Conservation (phyloP, 1,139 yeast species). For the Geotrichum fermentans region DNA sequence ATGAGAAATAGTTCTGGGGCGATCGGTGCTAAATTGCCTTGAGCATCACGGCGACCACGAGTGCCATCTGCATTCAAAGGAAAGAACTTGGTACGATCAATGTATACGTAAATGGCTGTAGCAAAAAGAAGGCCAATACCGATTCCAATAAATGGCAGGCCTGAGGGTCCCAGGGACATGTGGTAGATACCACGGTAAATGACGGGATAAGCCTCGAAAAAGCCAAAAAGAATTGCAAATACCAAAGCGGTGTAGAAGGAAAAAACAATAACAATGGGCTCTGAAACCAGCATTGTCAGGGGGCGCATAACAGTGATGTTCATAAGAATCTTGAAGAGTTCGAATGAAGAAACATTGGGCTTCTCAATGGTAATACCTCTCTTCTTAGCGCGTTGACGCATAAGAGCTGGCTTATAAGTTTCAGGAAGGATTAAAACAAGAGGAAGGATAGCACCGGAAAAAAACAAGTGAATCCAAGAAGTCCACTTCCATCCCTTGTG, state of each 20-base stretch:
- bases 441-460: slow-evolving; percentile 61
- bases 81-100: slow-evolving; percentile 40
- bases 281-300: slow-evolving; percentile 16
- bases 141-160: slow-evolving; percentile 22
- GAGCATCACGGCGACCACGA: slow-evolving; percentile 15
- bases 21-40: slow-evolving; percentile 12
- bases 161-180: slow-evolving; percentile 9
- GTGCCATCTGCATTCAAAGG: slow-evolving; percentile 20
- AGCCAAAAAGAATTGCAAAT: slow-evolving; percentile 21
- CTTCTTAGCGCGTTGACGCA: slow-evolving; percentile 53
- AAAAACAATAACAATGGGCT: slow-evolving; percentile 22
- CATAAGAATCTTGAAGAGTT: slow-evolving; percentile 41
- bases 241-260: slow-evolving; percentile 22
- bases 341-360: slow-evolving; percentile 29
- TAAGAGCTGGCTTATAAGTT: slow-evolving; percentile 60
- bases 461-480: slow-evolving; percentile 70
- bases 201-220: slow-evolving; percentile 29
- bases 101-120: slow-evolving; percentile 16
- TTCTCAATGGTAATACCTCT: slow-evolving; percentile 50
- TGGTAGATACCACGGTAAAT: slow-evolving; percentile 25
- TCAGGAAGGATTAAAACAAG: slow-evolving; percentile 54
- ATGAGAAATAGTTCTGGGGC: slow-evolving; percentile 32
- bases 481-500: slow-evolving; percentile 72
- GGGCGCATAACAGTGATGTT: slow-evolving; percentile 30
- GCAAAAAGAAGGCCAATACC: slow-evolving; percentile 32